Conservation (phyloP, 768 basidiomycete species). For the Podaxis sp. region DNA sequence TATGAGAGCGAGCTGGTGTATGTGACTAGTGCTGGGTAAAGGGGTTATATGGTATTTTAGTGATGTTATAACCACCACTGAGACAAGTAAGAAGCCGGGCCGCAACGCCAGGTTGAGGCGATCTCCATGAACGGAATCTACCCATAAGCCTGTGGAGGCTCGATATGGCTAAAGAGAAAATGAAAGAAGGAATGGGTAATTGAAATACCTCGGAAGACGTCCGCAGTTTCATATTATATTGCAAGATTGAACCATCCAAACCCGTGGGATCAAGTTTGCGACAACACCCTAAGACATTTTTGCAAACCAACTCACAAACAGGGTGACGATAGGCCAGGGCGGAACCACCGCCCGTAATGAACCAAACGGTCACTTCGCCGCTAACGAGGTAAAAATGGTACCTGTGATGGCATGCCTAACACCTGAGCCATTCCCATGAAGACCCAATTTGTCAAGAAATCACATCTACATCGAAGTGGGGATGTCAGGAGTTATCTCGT, state of each 20-base stretch:
- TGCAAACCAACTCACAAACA: background rate
- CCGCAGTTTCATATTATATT: background rate
- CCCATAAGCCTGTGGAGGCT: background rate
- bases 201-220: background rate
- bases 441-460: background rate
- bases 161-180: conserved; percentile 5
- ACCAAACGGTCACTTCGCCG: background rate
- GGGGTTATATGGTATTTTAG: background rate
- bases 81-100: background rate
- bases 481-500: background rate
- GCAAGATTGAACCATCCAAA: background rate
- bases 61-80: background rate
- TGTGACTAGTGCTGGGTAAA: background rate
- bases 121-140: background rate
- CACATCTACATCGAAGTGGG: background rate
- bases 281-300: background rate
- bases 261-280: background rate
- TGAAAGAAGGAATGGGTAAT: background rate
- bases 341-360: background rate
- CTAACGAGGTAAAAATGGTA: background rate
- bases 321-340: background rate
- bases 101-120: background rate
- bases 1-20: background rate
- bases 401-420: background rate
- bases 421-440: background rate